phyloP scores from a whole-genome alignment of 2,329 filamentous ascomycete genomes.

The Leptographium radiaticola region DNA sequence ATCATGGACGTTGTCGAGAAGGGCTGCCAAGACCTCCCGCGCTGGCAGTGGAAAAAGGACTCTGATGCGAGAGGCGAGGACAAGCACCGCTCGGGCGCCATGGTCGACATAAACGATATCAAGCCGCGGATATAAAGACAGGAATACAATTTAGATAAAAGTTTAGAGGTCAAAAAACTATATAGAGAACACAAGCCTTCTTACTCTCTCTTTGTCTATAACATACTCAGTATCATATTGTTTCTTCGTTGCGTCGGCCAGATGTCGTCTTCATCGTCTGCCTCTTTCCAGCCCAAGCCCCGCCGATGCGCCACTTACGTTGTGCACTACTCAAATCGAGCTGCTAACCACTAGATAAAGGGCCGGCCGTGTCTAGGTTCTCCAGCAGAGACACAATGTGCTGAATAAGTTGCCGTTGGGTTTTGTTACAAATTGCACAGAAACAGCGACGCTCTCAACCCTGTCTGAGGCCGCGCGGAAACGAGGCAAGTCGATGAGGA shows the following conservation, averaged over 20 bases:
- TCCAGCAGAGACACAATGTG: neutral
- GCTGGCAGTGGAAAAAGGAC: constrained; percentile 39
- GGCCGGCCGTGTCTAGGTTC: neutral
- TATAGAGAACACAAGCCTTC: too few species aligned
- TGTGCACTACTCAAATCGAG: neutral
- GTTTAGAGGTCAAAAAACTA: too few species aligned
- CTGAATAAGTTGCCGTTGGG: too few species aligned
- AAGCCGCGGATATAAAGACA: neutral
- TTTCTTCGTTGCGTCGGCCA: neutral
- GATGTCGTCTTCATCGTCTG: neutral
- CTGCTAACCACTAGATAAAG: too few species aligned
- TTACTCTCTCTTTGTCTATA: neutral
- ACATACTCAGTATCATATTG: too few species aligned
- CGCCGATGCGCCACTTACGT: too few species aligned
- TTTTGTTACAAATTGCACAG: too few species aligned
- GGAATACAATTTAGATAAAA: neutral
- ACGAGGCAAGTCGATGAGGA: too few species aligned
- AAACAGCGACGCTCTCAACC: too few species aligned
- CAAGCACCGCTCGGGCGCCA: neutral
- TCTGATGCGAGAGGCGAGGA: neutral
- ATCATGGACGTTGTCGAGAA: constrained; percentile 32
- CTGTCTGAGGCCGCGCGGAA: too few species aligned
- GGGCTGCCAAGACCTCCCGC: constrained; percentile 25
- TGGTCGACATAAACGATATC: neutral
- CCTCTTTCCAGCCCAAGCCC: neutral